These are phyloP conservation scores for Quaeritorhiza haematococci DNA, from an alignment of 371 early-diverging fungal genomes.

Conservation along the genomic window DNA sequence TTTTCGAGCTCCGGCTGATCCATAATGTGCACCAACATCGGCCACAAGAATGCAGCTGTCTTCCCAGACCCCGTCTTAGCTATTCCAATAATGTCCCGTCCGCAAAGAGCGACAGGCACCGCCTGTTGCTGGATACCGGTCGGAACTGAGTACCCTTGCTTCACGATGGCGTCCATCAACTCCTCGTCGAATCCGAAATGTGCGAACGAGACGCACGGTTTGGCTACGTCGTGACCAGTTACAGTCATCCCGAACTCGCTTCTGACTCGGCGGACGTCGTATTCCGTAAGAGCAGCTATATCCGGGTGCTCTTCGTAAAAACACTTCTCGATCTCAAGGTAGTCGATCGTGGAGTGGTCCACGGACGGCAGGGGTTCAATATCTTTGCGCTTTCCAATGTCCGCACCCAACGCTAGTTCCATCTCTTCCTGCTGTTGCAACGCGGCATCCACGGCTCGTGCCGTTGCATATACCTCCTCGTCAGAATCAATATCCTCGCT, in stretches of 20 bases:
- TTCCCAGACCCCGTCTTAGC: slow-evolving; percentile 88
- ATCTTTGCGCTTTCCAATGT: slow-evolving; percentile 39
- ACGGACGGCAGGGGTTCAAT: slow-evolving; percentile 63
- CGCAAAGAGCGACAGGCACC: slow-evolving; percentile 88
- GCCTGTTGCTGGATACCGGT: slow-evolving; percentile 98
- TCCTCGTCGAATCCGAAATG: slow-evolving; percentile 79
- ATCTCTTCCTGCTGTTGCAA: neutral
- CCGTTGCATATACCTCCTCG: slow-evolving; percentile 82
- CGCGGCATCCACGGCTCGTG: slow-evolving; percentile 65
- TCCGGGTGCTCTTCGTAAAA: slow-evolving; percentile 75
- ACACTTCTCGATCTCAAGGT: slow-evolving; percentile 71
- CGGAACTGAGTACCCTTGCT: slow-evolving; percentile 87
- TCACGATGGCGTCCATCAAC: slow-evolving; percentile 66
- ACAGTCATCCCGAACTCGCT: slow-evolving; percentile 31
- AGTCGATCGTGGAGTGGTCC: slow-evolving; percentile 69
- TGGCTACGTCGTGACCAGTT: slow-evolving; percentile 53
- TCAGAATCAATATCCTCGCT: slow-evolving; percentile 69
- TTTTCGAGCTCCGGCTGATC: slow-evolving; percentile 49
- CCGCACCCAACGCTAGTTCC: neutral
- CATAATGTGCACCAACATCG: slow-evolving; percentile 85
- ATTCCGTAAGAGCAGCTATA: slow-evolving; percentile 48
- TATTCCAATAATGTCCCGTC: slow-evolving; percentile 94
- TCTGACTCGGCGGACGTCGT: slow-evolving; percentile 54
- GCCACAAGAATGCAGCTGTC: slow-evolving; percentile 38
- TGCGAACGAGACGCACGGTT: slow-evolving; percentile 83